Conservation (phyloP, 306 rosid genomes). For the Hippophae gyantsensis region DNA sequence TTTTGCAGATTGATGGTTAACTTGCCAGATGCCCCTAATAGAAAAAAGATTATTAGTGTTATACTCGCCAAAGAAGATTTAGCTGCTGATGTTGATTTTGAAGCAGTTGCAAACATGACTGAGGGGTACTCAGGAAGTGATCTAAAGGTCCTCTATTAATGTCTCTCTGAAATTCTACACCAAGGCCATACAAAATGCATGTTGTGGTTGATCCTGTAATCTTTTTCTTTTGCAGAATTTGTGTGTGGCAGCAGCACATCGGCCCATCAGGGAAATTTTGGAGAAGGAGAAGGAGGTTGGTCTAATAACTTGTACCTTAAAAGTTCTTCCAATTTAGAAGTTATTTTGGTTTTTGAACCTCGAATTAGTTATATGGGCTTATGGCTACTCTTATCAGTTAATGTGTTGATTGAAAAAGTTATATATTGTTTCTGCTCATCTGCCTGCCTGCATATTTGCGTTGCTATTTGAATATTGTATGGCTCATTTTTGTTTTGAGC, state of each 20-base stretch:
- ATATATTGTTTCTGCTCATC: too few species aligned
- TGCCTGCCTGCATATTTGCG: too few species aligned
- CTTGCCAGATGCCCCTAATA: slow-evolving; percentile 73
- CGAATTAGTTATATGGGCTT: too few species aligned
- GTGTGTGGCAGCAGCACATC: slow-evolving; percentile 83
- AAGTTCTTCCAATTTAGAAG: background rate
- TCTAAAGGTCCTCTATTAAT: slow-evolving; percentile 48
- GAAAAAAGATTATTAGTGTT: slow-evolving; percentile 72
- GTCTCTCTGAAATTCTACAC: background rate
- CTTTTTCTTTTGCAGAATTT: slow-evolving; percentile 60
- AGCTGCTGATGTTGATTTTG: slow-evolving; percentile 65
- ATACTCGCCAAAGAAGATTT: slow-evolving; percentile 82
- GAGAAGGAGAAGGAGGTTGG: slow-evolving; percentile 85
- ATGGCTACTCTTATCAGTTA: too few species aligned
- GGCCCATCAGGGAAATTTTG: slow-evolving; percentile 83
- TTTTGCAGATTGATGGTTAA: slow-evolving; percentile 80
- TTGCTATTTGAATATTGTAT: background rate
- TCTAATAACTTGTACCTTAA: background rate
- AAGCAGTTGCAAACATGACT: slow-evolving; percentile 69
- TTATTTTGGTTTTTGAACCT: background rate
- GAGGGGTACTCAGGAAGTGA: slow-evolving; percentile 98
- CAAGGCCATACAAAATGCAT: background rate
- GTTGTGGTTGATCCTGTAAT: background rate
- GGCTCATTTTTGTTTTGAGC: background rate
- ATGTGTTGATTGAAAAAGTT: too few species aligned